These are phyloP conservation scores for Sporothrix dimorphospora DNA, from an alignment of 2,329 filamentous ascomycete species.

Conservation along the genomic window DNA sequence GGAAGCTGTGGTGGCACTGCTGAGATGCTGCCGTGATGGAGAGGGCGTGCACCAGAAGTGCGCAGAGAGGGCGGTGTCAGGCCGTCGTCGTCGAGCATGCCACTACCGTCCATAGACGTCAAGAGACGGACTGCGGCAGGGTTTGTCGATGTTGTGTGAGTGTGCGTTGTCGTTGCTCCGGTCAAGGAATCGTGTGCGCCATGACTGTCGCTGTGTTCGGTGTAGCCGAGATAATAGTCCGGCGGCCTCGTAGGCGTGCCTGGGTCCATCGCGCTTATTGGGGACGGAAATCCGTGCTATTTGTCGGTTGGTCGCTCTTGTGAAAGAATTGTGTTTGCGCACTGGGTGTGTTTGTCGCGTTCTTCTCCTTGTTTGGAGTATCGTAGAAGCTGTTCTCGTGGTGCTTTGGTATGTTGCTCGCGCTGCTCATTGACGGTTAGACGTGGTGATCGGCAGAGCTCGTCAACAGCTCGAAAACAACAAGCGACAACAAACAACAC, in stretches of 20 bases:
- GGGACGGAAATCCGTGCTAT: not conserved
- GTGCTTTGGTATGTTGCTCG: constrained; percentile 2
- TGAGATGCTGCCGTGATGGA: constrained; percentile 16
- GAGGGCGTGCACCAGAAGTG: not conserved
- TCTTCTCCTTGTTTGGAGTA: not conserved
- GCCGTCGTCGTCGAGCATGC: constrained; percentile 28
- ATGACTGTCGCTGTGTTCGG: constrained; percentile 57
- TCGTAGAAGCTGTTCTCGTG: not conserved
- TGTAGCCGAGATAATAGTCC: constrained; percentile 61
- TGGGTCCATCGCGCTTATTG: constrained; percentile 49
- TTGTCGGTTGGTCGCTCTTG: not conserved
- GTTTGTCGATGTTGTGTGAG: constrained; percentile 39
- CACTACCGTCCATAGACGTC: constrained; percentile 59
- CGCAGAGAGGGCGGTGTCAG: constrained; percentile 26
- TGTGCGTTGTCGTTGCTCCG: constrained; percentile 48
- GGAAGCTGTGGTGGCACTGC: constrained; percentile 26
- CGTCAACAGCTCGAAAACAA: not conserved
- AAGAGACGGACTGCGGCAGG: constrained; percentile 62
- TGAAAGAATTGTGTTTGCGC: not conserved
- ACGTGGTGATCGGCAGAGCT: constrained; percentile 1
- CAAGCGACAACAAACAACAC: not conserved
- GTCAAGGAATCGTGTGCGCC: constrained; percentile 51
- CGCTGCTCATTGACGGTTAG: not conserved
- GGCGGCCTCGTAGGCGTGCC: constrained; percentile 55
- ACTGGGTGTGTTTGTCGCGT: not conserved